Conservation (phyloP, 768 basidiomycete genomes). For the Boletus reticuloceps region DNA sequence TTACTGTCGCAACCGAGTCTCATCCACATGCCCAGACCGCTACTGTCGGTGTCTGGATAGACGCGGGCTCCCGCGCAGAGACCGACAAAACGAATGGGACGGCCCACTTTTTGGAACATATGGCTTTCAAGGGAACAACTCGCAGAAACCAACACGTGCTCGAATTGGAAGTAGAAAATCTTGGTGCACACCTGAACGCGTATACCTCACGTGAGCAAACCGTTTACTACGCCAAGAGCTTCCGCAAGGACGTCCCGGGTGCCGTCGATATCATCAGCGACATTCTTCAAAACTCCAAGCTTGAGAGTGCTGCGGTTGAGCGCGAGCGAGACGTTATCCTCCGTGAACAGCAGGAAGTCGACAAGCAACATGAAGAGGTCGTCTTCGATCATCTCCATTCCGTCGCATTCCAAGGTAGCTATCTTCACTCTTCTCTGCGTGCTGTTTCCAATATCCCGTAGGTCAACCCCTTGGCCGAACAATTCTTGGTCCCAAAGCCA, state of each 20-base stretch:
- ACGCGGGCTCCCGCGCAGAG: slow-evolving; percentile 96
- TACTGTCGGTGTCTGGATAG: slow-evolving; percentile 99
- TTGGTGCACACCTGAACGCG: slow-evolving; percentile 96
- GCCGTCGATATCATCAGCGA: slow-evolving; percentile 98
- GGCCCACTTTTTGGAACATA: slow-evolving; percentile 98
- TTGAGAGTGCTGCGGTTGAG: slow-evolving; percentile 85
- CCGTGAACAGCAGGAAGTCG: slow-evolving; percentile 97
- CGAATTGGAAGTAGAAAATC: slow-evolving; percentile 96
- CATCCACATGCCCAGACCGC: slow-evolving; percentile 92
- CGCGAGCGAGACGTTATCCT: slow-evolving; percentile 95
- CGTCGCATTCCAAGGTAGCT: slow-evolving; percentile 89
- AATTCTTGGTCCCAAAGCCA: slow-evolving; percentile 93
- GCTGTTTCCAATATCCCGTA: slow-evolving; percentile 30
- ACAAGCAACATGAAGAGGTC: slow-evolving; percentile 97
- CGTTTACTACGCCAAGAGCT: slow-evolving; percentile 98
- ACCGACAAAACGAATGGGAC: slow-evolving; percentile 93
- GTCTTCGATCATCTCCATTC: slow-evolving; percentile 98
- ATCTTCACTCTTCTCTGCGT: neutral
- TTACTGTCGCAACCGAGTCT: slow-evolving; percentile 91
- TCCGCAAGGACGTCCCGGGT: slow-evolving; percentile 88
- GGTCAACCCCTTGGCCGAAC: slow-evolving; percentile 95
- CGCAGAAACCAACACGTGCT: slow-evolving; percentile 84
- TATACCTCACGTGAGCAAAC: slow-evolving; percentile 99
- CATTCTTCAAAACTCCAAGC: slow-evolving; percentile 95
- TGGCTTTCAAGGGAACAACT: slow-evolving; percentile 97